These are phyloP conservation scores for Schizophyllum commune DNA, from an alignment of 1,284 basidiomycete genomes.

Conservation along the genomic window DNA sequence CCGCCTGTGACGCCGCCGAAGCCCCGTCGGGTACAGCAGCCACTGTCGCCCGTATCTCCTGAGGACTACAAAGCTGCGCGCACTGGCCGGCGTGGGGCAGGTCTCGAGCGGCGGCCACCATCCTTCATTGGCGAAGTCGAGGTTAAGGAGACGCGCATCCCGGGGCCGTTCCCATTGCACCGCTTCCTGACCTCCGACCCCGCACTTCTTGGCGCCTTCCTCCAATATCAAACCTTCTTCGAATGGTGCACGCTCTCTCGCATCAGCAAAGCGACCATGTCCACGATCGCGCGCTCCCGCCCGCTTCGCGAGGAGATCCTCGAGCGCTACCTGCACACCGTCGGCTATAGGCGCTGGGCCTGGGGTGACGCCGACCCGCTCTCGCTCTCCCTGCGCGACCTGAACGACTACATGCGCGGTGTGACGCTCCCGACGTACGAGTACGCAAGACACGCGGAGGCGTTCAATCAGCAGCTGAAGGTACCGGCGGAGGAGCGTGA, in stretches of 20 bases:
- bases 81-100: conserved; percentile 30
- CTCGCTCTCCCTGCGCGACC: conserved; percentile 54
- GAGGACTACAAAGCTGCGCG: conserved; percentile 25
- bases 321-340: conserved; percentile 55
- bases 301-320: conserved; percentile 54
- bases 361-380: conserved; percentile 51
- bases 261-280: conserved; percentile 44
- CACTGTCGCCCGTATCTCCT: conserved; percentile 21
- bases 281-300: conserved; percentile 37
- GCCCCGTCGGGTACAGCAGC: conserved; percentile 1
- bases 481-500: conserved; percentile 33
- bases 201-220: conserved; percentile 40
- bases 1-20: conserved; percentile 10
- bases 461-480: conserved; percentile 40
- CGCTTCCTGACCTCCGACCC: conserved; percentile 23
- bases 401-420: conserved; percentile 70
- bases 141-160: conserved; percentile 20
- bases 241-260: conserved; percentile 59
- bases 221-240: conserved; percentile 51
- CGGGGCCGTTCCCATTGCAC: conserved; percentile 25
- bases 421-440: conserved; percentile 67
- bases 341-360: conserved; percentile 64
- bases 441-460: conserved; percentile 50
- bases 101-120: conserved; percentile 32
- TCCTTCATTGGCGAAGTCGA: conserved; percentile 19